phyloP scores from a whole-genome alignment of 179 eudicot species.

The Silene noctiflora region DNA sequence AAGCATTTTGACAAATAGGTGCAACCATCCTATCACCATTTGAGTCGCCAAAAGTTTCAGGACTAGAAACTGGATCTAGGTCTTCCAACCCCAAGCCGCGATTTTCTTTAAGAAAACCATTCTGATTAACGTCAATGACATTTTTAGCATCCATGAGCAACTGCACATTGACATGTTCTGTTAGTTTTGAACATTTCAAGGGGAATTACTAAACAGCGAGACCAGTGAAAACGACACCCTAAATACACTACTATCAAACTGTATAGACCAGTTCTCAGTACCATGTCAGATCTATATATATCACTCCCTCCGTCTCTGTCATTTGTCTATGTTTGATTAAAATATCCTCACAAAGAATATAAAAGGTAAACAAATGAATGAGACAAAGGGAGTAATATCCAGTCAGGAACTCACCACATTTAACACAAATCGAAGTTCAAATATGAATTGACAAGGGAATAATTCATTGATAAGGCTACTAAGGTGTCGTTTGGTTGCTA shows the following conservation, averaged over 20 bases:
- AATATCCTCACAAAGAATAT: no score
- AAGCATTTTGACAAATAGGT: background rate
- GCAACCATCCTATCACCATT: conserved; percentile 20
- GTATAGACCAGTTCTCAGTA: background rate
- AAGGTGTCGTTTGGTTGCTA: no score
- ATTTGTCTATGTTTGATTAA: no score
- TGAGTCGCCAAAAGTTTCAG: conserved; percentile 13
- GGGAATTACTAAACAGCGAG: background rate
- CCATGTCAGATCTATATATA: background rate
- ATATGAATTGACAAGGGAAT: no score
- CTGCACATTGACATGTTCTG: conserved; percentile 25
- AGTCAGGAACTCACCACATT: background rate
- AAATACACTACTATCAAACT: no score
- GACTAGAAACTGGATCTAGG: background rate
- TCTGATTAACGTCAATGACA: conserved; percentile 27
- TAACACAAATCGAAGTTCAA: background rate
- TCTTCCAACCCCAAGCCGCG: conserved; percentile 3
- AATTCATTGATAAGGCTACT: background rate
- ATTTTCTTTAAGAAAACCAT: conserved; percentile 29
- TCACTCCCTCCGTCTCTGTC: no score
- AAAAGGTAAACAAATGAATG: no score
- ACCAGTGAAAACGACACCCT: no score
- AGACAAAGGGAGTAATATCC: no score
- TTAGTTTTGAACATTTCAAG: background rate
- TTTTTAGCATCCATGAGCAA: conserved; percentile 49